phyloP scores from a whole-genome alignment of 768 basidiomycete genomes.

The Tricholoma flavovirens region DNA sequence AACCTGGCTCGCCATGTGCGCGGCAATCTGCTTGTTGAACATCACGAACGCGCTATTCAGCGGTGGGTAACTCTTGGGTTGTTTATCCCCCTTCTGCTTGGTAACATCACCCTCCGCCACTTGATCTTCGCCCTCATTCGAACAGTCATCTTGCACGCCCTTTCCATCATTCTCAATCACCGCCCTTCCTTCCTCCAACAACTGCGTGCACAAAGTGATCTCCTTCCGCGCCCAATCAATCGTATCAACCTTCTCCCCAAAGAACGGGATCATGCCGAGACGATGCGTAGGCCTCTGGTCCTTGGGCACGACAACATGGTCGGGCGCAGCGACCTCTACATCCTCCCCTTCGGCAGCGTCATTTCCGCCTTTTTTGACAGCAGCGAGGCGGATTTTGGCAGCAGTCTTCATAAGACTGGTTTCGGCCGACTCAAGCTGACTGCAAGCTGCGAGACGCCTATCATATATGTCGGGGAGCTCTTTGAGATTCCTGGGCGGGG shows the following conservation, averaged over 20 bases:
- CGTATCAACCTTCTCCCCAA: constrained; percentile 87
- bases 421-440: constrained; percentile 84
- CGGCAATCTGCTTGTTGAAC: constrained; percentile 89
- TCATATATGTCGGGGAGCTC: constrained; percentile 82
- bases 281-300: constrained; percentile 76
- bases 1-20: constrained; percentile 77
- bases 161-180: constrained; percentile 27
- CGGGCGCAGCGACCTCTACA: constrained; percentile 17
- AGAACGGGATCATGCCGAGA: constrained; percentile 53
- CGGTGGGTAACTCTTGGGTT: constrained; percentile 44
- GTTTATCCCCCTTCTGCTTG: constrained; percentile 13
- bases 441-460: constrained; percentile 62
- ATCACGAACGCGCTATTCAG: constrained; percentile 79
- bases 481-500: constrained; percentile 59
- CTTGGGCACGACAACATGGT: constrained; percentile 46
- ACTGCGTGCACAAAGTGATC: constrained; percentile 49
- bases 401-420: constrained; percentile 73
- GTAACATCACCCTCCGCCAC: constrained; percentile 9
- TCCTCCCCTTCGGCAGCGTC: constrained; percentile 18
- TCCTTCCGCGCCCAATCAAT: constrained; percentile 86
- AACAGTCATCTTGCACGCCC: constrained; percentile 14
- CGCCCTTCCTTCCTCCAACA: constrained; percentile 47
- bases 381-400: constrained; percentile 57
- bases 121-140: constrained; percentile 4
- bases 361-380: constrained; percentile 42